Evolutionary conservation across 805 yeast species (phyloP), one percentile per base, ranked within the genome.

Genomic region (Millerozyma miso): DNA sequence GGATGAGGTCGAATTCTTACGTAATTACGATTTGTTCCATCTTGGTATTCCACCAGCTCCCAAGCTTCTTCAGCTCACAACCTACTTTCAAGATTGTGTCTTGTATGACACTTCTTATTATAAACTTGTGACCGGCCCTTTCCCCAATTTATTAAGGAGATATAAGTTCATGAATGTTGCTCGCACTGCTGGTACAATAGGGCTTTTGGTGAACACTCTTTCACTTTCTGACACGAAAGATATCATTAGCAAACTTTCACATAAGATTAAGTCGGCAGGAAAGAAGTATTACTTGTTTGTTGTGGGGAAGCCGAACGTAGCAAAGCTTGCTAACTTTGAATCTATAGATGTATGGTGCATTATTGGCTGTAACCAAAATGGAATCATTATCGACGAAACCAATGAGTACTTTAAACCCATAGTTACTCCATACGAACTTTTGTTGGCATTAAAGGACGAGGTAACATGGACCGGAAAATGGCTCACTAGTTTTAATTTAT

Each of bases 251-350:
- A 69, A 71, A 29, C 76, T 89, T 5, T 76, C 79, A 13, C 59
- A 67, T 19, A 75, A 84, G 62, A 79, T 93, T 44, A 76, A 73
- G 40, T 72, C 69, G 3, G 89, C 91, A 0, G 97, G 87, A 1
- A 93, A 93, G 64, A 93, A 93, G 57, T 91, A 87, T 51, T 93
- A 93, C 58, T 77, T 88, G 58, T 89, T 93, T 67, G 98, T 90
- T 3, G 98, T 93, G 3, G 99, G 99, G 8, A 93, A 93, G 61
- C 98, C 98, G 7, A 93, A 93, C 56, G 97, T 93, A 15, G 96
- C 99, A 19, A 93, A 93, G 56, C 70, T 93, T 40, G 99, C 98
- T 7, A 93, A 93, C 60, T 93, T 93, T 59, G 99, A 91, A 48
- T 82, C 80, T n/a, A 78, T 93, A 12, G 98, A 93, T 52, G 76